phyloP scores from a whole-genome alignment of 106 monocot genomes.

The Chionographis japonica region DNA sequence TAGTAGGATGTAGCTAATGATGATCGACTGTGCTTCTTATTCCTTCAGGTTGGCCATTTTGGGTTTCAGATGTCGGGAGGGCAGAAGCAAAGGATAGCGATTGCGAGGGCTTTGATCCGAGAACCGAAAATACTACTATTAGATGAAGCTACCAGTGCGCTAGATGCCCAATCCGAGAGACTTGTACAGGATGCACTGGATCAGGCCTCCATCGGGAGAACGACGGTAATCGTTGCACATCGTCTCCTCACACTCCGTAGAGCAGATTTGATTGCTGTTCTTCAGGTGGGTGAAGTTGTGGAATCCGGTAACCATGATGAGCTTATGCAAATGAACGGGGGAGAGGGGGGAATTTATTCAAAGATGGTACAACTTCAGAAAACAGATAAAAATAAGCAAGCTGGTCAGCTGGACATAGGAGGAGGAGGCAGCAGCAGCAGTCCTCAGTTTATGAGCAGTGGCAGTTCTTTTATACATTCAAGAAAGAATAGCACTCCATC shows the following conservation, averaged over 20 bases:
- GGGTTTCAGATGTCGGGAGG: conserved; percentile 33
- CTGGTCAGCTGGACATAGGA: too few species aligned
- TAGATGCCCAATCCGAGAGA: conserved; percentile 25
- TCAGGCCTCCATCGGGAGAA: conserved; percentile 18
- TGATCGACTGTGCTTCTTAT: too few species aligned
- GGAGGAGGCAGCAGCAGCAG: not conserved
- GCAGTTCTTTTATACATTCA: not conserved
- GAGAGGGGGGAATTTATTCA: conserved; percentile 15
- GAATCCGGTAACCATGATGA: conserved; percentile 20
- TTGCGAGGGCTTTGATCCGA: conserved; percentile 25
- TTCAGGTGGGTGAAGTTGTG: conserved; percentile 13
- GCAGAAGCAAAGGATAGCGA: conserved; percentile 37
- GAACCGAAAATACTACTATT: conserved; percentile 20
- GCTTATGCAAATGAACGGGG: conserved; percentile 9
- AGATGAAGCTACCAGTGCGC: conserved; percentile 24
- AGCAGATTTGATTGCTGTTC: conserved; percentile 18
- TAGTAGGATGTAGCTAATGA: too few species aligned
- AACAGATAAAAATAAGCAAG: not conserved
- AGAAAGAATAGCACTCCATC: not conserved
- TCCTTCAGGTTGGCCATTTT: conserved; percentile 20
- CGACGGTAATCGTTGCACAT: conserved; percentile 25
- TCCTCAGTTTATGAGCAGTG: not conserved
- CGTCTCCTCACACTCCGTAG: conserved; percentile 20
- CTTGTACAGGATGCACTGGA: conserved; percentile 28
- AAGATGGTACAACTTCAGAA: conserved; percentile 12